These are phyloP conservation scores for Coniochaeta prunicola DNA, from an alignment of 2,329 filamentous ascomycete species.

Conservation along the genomic window DNA sequence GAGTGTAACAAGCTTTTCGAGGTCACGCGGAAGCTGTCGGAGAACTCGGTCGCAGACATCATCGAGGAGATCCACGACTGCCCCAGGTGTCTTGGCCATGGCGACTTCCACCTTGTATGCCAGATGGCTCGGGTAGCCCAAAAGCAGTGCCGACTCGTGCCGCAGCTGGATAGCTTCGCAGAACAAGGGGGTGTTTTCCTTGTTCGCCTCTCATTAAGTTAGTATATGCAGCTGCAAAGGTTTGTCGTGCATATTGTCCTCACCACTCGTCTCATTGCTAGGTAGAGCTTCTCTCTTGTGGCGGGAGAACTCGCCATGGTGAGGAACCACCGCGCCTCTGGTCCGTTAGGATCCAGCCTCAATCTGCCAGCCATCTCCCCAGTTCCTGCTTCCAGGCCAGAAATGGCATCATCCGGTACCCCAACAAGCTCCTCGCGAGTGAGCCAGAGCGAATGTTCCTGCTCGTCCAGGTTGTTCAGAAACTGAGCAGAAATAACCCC, in stretches of 20 bases:
- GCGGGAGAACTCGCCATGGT: conserved; percentile 69
- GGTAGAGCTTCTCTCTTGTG: conserved; percentile 60
- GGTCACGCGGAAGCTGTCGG: conserved; percentile 65
- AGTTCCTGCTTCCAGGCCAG: conserved; percentile 62
- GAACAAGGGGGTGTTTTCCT: neutral
- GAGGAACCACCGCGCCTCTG: conserved; percentile 68
- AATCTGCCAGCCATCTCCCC: conserved; percentile 64
- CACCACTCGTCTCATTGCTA: conserved; percentile 59
- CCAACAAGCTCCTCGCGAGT: conserved; percentile 66
- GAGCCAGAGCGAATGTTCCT: conserved; percentile 73
- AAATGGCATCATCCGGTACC: conserved; percentile 64
- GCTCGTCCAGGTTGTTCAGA: conserved; percentile 75
- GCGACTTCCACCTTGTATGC: neutral
- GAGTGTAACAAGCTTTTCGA: conserved; percentile 59
- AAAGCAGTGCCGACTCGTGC: neutral
- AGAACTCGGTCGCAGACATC: conserved; percentile 38
- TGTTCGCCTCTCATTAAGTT: too few species aligned
- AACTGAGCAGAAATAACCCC: conserved; percentile 75
- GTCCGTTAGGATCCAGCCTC: conserved; percentile 75
- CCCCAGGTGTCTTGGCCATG: neutral
- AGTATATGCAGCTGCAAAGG: too few species aligned
- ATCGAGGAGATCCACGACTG: neutral
- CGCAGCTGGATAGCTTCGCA: neutral
- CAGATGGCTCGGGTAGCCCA: neutral
- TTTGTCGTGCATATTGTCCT: too few species aligned